These are phyloP conservation scores for Beauveria asiatica DNA, from an alignment of 2,329 filamentous ascomycete genomes.

Conservation along the genomic window DNA sequence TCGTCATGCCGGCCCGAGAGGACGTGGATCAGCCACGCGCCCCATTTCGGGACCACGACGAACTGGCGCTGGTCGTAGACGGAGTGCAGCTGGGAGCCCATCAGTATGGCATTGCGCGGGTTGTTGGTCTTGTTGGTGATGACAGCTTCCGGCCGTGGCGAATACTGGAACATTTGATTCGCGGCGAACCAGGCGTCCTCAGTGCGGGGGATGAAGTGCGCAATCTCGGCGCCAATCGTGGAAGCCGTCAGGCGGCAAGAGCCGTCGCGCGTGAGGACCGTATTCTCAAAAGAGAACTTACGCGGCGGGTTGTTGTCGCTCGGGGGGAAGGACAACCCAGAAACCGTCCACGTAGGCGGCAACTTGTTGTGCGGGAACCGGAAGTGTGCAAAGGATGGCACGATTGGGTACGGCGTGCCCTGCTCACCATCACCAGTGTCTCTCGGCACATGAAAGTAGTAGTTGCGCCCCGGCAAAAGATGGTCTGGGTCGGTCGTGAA, in stretches of 20 bases:
- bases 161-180: background rate
- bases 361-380: background rate
- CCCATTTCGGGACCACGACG: background rate
- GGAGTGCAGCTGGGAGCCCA: background rate
- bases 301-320: background rate
- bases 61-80: background rate
- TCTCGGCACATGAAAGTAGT: background rate
- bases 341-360: background rate
- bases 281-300: background rate
- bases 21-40: background rate
- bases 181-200: background rate
- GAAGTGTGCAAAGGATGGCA: conserved; percentile 1
- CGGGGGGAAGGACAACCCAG: background rate
- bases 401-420: background rate
- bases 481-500: background rate
- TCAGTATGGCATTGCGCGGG: background rate
- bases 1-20: background rate
- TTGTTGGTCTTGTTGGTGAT: background rate
- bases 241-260: background rate
- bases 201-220: background rate
- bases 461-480: background rate
- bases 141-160: background rate
- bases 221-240: background rate
- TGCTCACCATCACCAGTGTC: background rate
- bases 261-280: background rate